Evolutionary conservation across 768 basidiomycete genomes (phyloP), one percentile per base, ranked within the genome.

Genomic region (Austroboletus festivus): DNA sequence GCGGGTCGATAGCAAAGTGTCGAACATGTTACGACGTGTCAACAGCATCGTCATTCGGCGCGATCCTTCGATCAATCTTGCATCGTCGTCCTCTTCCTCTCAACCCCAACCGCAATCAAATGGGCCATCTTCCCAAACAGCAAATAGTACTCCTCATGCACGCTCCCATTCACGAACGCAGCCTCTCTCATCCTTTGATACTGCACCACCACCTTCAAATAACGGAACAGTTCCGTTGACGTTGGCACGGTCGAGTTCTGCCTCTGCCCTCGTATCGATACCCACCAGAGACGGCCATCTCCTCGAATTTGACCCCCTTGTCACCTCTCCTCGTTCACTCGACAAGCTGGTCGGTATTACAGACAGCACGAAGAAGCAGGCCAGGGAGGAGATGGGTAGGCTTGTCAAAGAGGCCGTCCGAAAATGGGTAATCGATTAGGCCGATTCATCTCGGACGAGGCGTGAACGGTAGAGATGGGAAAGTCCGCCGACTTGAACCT

Each of bases 221-320:
- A 28, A 5, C 28, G 28, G n/a, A n/a, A n/a, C 28, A 12, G 7
- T 12, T 5, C 16, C 34, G 6, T n/a, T 16, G 34, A 15, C 34
- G 6, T 35, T 15, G 16, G 8, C 15, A 7, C 34, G 12, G 12
- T 28, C 28, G 28, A 28, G 28, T 28, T 28, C 28, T 5, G 28
- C 34, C 50, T 77, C 80, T 5, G 85, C 84, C 3, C 68, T 87
- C 26, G 82, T 90, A 12, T 81, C 85, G 1, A 83, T 93, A n/a
- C 82, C 87, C 5, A 90, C 84, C 0, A 80, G 76, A 34, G 89
- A 92, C 55, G 92, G 92, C 0, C 82, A 86, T 56, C 65, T 86
- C n/a, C 74, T 95, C 21, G 83, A 85, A 62, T 93, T 95, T 58
- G 86, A 95, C 56, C 91, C 92, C 9, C 70, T 94, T 37, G 74